These are phyloP conservation scores for Rhodotorula diobovata DNA, from an alignment of 768 basidiomycete species.

Conservation along the genomic window DNA sequence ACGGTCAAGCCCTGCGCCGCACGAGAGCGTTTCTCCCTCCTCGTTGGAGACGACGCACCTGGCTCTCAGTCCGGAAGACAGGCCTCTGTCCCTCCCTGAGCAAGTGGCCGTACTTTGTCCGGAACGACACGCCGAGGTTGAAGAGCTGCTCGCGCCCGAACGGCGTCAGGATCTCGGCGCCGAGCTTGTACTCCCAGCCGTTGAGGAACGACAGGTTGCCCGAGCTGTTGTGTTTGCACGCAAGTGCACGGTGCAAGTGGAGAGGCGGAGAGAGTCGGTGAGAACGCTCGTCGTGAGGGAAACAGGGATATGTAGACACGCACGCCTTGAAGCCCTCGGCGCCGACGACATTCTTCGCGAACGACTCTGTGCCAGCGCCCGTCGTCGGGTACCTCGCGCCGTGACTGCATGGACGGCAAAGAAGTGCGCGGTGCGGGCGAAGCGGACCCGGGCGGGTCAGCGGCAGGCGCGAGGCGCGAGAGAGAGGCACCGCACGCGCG, in stretches of 20 bases:
- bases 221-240: too few species aligned
- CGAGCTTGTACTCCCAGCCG: constrained; percentile 79
- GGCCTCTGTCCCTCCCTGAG: constrained; percentile 61
- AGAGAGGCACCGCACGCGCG: too few species aligned
- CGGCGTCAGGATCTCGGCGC: constrained; percentile 79
- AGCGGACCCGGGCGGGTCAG: too few species aligned
- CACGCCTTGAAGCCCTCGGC: constrained; percentile 53
- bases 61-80: constrained; percentile 59
- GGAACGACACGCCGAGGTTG: constrained; percentile 65
- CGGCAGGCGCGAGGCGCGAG: too few species aligned
- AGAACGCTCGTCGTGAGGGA: not conserved
- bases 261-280: constrained; percentile 53
- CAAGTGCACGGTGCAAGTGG: constrained; percentile 55
- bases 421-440: too few species aligned
- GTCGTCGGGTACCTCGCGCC: constrained; percentile 62
- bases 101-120: constrained; percentile 66
- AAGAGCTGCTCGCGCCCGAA: constrained; percentile 85
- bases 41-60: not conserved
- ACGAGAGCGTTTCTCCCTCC: too few species aligned
- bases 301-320: not conserved
- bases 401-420: constrained; percentile 48
- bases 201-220: constrained; percentile 73
- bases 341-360: constrained; percentile 54
- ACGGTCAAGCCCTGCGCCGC: too few species aligned
- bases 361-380: constrained; percentile 50